These are phyloP conservation scores for Rhodotorula mucilaginosa DNA, from an alignment of 1,284 basidiomycete genomes.

Conservation along the genomic window DNA sequence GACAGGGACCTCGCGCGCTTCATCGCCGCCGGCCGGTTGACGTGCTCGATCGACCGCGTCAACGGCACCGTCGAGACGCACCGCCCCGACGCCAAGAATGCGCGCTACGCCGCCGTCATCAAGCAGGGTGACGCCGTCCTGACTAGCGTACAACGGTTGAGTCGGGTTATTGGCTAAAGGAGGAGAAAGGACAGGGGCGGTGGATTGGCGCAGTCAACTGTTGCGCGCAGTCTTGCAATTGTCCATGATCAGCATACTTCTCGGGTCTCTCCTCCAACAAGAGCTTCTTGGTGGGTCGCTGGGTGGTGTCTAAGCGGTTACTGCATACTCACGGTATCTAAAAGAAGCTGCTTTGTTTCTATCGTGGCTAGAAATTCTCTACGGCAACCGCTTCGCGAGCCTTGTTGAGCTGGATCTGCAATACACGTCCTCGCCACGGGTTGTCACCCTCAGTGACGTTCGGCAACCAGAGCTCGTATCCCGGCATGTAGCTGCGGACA, in stretches of 20 bases:
- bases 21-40: constrained; percentile 83
- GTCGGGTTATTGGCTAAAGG: constrained; percentile 44
- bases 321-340: background rate
- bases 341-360: background rate
- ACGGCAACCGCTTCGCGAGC: background rate
- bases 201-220: too few relatives aligned
- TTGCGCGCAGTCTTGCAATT: too few relatives aligned
- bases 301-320: too few relatives aligned
- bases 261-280: too few relatives aligned
- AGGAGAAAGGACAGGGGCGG: background rate
- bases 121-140: constrained; percentile 85
- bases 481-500: constrained; percentile 69
- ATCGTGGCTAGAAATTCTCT: background rate
- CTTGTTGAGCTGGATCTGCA: background rate
- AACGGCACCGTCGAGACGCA: constrained; percentile 93
- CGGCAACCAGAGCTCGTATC: constrained; percentile 65
- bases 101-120: constrained; percentile 85
- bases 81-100: constrained; percentile 74
- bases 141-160: constrained; percentile 53
- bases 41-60: constrained; percentile 92
- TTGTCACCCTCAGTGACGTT: background rate
- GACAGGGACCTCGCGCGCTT: constrained; percentile 83
- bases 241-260: too few relatives aligned
- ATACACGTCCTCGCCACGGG: background rate
- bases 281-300: too few relatives aligned